Evolutionary conservation across 208 protist species (phyloP), one percentile per base, ranked within the genome.

Genomic region (Trypanosomatidae sp.): DNA sequence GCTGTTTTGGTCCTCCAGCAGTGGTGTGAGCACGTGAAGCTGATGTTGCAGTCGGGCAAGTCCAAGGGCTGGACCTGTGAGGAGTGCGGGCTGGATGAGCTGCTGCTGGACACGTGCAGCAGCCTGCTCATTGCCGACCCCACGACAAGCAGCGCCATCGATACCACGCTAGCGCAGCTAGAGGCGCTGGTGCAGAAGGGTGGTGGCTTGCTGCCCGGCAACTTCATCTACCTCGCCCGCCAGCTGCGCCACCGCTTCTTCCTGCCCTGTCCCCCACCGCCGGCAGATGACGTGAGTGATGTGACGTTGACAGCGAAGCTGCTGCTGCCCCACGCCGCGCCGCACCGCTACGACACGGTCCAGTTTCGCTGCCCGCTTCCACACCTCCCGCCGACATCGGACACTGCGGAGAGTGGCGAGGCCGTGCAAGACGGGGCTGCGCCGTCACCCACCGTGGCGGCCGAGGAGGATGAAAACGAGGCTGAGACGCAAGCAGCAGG

Each of bases 11-110:
- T 93, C 41, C 79, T 94, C 25, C 60, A 80, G 39, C 86, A 89
- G 79, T 96, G 92, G 92, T 91, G 85, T 33, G 89, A 93, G 75
- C 89, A 96, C 67, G 66, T 96, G 4, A 81, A 86, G 44, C 84
- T 90, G 76, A 85, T 95, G 83, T 59, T 93, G 49, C 62, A 41
- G 36, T 92, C 91, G 7, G 82, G 82, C 28, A 86, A 79, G 33
- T 72, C 55, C 3, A 86, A 80, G 68, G 56, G 28, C 13, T 95
- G 91, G 89, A 76, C 62, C 47, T 73, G 85, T 62, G 80, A 85
- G 56, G 79, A 85, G 50, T 92, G 91, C 50, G 91, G 91, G 25
- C 62, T 91, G 19, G 89, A 95, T 56, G 86, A 95, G 47, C 73
- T 84, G 44, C 86, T 95, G 49, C 73, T 89, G 7, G 80, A 88